Percentiles rank a stretch among this genome's conserved stretches.
These are phyloP conservation scores for Schizosaccharomyces pombe DNA, from an alignment of 805 yeast genomes.

Conservation along the genomic window DNA sequence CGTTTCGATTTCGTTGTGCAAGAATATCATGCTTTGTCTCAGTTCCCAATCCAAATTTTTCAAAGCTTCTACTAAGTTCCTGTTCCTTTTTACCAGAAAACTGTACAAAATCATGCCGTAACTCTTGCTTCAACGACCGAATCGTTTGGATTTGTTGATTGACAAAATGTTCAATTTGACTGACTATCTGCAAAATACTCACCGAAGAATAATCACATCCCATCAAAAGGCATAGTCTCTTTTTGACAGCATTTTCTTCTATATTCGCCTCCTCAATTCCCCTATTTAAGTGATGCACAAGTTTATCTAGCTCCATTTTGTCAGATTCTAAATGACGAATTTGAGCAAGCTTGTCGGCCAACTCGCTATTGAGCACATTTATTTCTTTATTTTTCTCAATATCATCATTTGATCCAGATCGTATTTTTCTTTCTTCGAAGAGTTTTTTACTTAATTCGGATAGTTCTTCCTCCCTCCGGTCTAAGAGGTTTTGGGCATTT, in stretches of 20 bases:
- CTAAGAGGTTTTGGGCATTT: neutral
- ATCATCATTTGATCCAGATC: neutral
- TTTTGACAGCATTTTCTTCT: neutral
- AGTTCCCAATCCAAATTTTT: no score
- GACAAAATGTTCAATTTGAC: neutral
- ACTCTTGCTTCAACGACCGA: no score
- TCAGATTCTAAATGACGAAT: neutral
- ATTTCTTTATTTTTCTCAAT: neutral
- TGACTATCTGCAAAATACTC: neutral
- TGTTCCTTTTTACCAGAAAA: neutral
- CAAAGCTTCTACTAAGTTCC: no score
- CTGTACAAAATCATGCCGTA: neutral
- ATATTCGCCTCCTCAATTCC: neutral
- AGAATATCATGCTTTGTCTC: no score
- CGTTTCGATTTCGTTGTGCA: no score
- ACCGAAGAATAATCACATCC: neutral
- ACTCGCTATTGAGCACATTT: neutral
- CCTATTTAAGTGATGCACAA: neutral
- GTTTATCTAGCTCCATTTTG: neutral
- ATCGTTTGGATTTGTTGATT: neutral
- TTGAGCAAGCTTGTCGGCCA: no score
- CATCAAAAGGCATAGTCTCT: neutral
- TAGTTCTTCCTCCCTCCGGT: neutral
- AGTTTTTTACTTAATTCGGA: neutral
- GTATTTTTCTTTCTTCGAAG: neutral